A percentile compares a stretch with the other conserved stretches of the same genome.
Conservation (phyloP, 768 basidiomycete genomes). For the Termitomyces sp. region DNA sequence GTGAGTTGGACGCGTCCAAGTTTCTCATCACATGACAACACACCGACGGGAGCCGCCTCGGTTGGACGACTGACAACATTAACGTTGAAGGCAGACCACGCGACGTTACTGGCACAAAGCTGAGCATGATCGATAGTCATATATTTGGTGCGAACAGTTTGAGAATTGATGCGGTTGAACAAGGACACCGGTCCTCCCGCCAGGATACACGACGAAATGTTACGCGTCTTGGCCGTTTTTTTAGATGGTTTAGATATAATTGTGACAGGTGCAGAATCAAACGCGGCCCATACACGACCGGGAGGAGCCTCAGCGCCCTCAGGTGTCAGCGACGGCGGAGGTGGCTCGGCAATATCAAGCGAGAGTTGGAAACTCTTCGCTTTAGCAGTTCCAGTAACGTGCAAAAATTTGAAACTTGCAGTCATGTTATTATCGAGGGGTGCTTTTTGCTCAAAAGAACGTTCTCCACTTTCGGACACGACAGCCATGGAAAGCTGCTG, state of each 20-base stretch:
- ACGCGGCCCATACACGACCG: conserved; percentile 85
- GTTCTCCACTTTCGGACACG: conserved; percentile 79
- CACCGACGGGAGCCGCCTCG: conserved; percentile 63
- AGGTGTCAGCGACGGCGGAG: conserved; percentile 44
- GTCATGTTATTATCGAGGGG: conserved; percentile 81
- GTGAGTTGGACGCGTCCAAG: conserved; percentile 29
- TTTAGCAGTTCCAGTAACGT: conserved; percentile 85
- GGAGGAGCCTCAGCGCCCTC: conserved; percentile 42
- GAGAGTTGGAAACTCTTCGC: conserved; percentile 88
- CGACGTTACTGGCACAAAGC: conserved; percentile 83
- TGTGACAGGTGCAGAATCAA: conserved; percentile 88
- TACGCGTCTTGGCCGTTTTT: conserved; percentile 94
- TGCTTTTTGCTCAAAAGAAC: conserved; percentile 81
- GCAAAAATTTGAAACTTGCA: conserved; percentile 88
- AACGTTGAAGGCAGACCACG: conserved; percentile 94
- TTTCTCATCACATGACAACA: conserved; percentile 53
- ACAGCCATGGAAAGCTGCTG: conserved; percentile 85
- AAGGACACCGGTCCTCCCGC: conserved; percentile 87
- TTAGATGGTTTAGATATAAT: conserved; percentile 98
- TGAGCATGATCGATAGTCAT: conserved; percentile 88
- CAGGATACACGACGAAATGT: conserved; percentile 86
- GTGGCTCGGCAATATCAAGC: conserved; percentile 79
- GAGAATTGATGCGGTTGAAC: conserved; percentile 95
- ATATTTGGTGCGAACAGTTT: conserved; percentile 96
- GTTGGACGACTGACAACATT: conserved; percentile 78